phyloP scores from a whole-genome alignment of 768 basidiomycete genomes.

The Scleroderma bovista region DNA sequence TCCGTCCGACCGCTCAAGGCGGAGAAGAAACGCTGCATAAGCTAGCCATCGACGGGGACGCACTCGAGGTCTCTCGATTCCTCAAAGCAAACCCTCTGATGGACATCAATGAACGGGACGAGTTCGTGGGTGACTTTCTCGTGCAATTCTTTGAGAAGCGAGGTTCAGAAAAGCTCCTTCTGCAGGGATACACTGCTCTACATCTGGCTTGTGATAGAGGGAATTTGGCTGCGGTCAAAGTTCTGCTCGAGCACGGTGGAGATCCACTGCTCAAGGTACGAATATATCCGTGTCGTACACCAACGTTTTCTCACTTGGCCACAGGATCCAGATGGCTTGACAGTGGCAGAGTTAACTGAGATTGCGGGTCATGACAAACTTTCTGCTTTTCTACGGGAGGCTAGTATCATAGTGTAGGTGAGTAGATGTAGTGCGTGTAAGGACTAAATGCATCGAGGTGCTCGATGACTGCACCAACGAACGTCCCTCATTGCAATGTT shows the following conservation, averaged over 20 bases:
- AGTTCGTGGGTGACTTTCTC: conserved; percentile 54
- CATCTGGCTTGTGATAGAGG: conserved; percentile 88
- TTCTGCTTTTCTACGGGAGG: conserved; percentile 25
- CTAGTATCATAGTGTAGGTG: conserved; percentile 10
- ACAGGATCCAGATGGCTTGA: conserved; percentile 65
- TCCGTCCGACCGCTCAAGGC: conserved; percentile 33
- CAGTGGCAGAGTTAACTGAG: conserved; percentile 54
- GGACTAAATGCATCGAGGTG: no score
- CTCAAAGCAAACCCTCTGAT: conserved; percentile 36
- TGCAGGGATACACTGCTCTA: conserved; percentile 81
- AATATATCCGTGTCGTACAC: background rate
- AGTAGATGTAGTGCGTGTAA: no score
- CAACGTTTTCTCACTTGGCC: conserved; percentile 5
- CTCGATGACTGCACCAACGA: background rate
- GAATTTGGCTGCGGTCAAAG: conserved; percentile 45
- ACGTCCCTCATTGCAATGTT: background rate
- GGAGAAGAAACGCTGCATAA: conserved; percentile 48
- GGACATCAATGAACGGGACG: conserved; percentile 59
- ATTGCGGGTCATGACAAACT: conserved; percentile 55
- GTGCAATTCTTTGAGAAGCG: background rate
- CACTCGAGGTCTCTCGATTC: conserved; percentile 37
- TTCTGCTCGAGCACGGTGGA: conserved; percentile 61
- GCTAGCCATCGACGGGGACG: conserved; percentile 55
- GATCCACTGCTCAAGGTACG: conserved; percentile 58
- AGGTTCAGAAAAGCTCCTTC: conserved; percentile 3